Base-by-base conservation (phyloP, 1,284 basidiomycete genomes). In the Heterobasidion irregulare region DNA sequence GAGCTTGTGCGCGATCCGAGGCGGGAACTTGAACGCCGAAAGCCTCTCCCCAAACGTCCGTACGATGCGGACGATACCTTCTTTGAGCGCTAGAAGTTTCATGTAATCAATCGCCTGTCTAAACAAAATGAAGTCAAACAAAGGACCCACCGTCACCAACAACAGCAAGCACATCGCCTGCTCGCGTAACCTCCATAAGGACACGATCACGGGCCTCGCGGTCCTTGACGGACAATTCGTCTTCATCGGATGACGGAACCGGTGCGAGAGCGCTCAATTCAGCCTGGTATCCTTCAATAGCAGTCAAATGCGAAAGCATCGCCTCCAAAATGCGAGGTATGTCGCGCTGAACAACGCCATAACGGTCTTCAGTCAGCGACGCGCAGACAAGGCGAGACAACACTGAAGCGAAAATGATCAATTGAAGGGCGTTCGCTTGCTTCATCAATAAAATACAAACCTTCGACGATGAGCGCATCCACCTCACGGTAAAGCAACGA, bases 271-370 rank as follows among this genome's bases (percentile, higher is more conserved):
- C 62, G 52, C 64, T 63, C 35, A 80, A 62, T 59, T 85, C 79
- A 0, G 61, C 60, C 55, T 80, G 77, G 57, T 85, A 85, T 32
- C 77, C 75, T 59, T 92, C 87, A 10, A 92, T 69, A 1, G 81
- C 84, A 1, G 68, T 65, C 16, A 90, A 75, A 70, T 85, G 89
- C 2, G 78, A 76, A 15, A 87, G 64, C 61, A 93, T 72, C 0
- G 85, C 85, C 67, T 93, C 91, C 8, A 94, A 68, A 19, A 91
- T 82, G 54, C 81, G 81, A 0, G 91, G 88, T 32, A 92, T 90
- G 64, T 92, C 89, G 6, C 86, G 75, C 65, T 94, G 92, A 7
- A 92, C 88, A 49, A 86, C 80, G 10, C 92, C 92, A 62, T 87
- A 92, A 32, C 78, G 75, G 68, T 94, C 92, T 67, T 93, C 91